These are phyloP conservation scores for Penicillium psychrosexuale DNA, from an alignment of 2,329 filamentous ascomycete species.

Conservation along the genomic window DNA sequence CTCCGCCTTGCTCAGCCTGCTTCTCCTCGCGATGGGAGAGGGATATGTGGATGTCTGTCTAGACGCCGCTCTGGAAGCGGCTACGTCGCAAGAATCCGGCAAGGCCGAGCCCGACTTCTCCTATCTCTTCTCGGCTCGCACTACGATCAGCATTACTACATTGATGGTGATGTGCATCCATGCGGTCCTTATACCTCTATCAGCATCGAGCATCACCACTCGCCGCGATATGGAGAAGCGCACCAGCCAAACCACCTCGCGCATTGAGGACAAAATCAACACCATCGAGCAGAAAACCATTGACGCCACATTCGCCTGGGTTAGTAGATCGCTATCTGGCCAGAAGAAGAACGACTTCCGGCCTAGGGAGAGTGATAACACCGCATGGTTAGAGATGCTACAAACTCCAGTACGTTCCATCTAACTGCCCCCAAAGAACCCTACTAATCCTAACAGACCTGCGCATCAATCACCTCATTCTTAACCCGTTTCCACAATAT, in stretches of 20 bases:
- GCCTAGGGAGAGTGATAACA: slow-evolving; percentile 70
- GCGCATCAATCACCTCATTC: slow-evolving; percentile 76
- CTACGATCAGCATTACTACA: slow-evolving; percentile 83
- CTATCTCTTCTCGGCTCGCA: slow-evolving; percentile 74
- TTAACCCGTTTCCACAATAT: slow-evolving; percentile 64
- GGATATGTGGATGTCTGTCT: slow-evolving; percentile 68
- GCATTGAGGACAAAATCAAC: slow-evolving; percentile 81
- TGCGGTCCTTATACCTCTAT: slow-evolving; percentile 84
- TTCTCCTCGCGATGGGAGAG: slow-evolving; percentile 84
- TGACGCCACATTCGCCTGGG: slow-evolving; percentile 73
- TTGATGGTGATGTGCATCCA: slow-evolving; percentile 91
- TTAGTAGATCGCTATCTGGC: slow-evolving; percentile 65
- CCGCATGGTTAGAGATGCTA: slow-evolving; percentile 64
- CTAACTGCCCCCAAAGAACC: neutral
- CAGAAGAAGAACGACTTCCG: slow-evolving; percentile 90
- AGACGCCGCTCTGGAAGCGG: slow-evolving; percentile 69
- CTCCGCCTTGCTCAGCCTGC: slow-evolving; percentile 73
- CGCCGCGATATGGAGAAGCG: slow-evolving; percentile 85
- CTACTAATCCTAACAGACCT: slow-evolving; percentile 53
- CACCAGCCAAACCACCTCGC: slow-evolving; percentile 67
- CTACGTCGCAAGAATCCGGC: slow-evolving; percentile 69
- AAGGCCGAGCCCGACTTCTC: slow-evolving; percentile 85
- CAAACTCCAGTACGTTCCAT: slow-evolving; percentile 62
- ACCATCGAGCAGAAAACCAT: slow-evolving; percentile 66
- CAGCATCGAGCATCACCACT: slow-evolving; percentile 84